Conservation (phyloP, 2,329 filamentous ascomycete species). For the Cordyceps javanica region DNA sequence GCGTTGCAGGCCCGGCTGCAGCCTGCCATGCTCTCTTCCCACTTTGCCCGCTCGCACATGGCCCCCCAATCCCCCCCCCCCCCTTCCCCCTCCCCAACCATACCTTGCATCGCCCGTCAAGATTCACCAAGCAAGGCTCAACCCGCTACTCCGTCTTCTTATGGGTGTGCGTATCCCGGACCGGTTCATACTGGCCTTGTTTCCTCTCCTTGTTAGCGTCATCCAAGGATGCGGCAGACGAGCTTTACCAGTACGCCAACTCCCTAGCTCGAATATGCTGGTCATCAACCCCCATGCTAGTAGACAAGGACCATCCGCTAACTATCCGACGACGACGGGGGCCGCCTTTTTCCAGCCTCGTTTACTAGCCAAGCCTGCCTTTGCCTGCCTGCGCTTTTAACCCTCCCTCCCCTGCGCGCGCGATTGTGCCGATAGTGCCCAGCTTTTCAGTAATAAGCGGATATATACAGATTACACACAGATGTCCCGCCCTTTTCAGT, state of each 20-base stretch:
- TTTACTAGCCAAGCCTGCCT: not conserved
- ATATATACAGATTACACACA: too few species aligned
- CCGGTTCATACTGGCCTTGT: too few species aligned
- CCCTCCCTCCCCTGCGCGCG: not conserved
- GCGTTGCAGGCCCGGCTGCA: too few species aligned
- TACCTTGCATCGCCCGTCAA: not conserved
- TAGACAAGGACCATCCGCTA: too few species aligned
- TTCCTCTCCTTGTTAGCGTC: too few species aligned
- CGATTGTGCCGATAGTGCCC: not conserved
- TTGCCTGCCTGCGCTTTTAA: not conserved
- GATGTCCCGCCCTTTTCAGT: not conserved
- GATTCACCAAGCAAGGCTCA: not conserved
- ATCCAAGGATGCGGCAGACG: too few species aligned
- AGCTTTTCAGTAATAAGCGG: not conserved
- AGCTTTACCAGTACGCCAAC: too few species aligned
- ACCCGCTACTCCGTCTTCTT: not conserved
- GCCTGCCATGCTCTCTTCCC: too few species aligned
- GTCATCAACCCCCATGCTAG: not conserved
- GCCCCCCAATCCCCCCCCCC: not conserved
- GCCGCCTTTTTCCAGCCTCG: not conserved
- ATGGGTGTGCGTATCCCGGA: not conserved
- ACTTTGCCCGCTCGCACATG: not conserved
- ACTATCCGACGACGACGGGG: not conserved
- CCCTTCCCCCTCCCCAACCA: not conserved
- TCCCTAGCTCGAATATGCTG: too few species aligned